Evolutionary conservation across 2,329 filamentous ascomycete species (phyloP).

Genomic region (Arthroderma sp.): DNA sequence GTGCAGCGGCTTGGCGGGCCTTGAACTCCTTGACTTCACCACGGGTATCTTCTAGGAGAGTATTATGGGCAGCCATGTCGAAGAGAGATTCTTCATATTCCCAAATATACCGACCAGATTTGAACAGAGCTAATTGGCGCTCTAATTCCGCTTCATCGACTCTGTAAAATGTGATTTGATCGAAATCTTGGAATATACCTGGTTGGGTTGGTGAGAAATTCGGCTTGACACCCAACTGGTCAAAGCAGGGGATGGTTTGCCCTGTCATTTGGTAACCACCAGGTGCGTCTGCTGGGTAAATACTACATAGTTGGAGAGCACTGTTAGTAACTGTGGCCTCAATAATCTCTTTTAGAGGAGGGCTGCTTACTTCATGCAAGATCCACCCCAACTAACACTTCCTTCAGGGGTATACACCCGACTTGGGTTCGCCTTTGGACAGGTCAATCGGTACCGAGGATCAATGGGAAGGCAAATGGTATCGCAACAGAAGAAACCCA

Average conservation of each 20-base stretch:
- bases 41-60: slow-evolving; percentile 32
- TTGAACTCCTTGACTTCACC: slow-evolving; percentile 37
- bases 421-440: slow-evolving; percentile 44
- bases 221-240: slow-evolving; percentile 39
- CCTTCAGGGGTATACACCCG: slow-evolving; percentile 45
- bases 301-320: slow-evolving; percentile 13
- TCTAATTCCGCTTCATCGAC: slow-evolving; percentile 42
- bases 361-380: slow-evolving; percentile 30
- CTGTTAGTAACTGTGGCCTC: neutral
- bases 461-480: slow-evolving; percentile 41
- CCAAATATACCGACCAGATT: slow-evolving; percentile 40
- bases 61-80: slow-evolving; percentile 44
- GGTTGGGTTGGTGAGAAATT: slow-evolving; percentile 35
- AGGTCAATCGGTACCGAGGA: slow-evolving; percentile 40
- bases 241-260: slow-evolving; percentile 40
- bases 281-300: slow-evolving; percentile 45
- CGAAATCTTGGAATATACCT: slow-evolving; percentile 46
- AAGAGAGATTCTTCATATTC: slow-evolving; percentile 38
- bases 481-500: slow-evolving; percentile 44
- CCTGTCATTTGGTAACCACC: slow-evolving; percentile 45
- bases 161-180: slow-evolving; percentile 42
- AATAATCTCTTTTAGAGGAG: slow-evolving; percentile 2
- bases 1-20: slow-evolving; percentile 33
- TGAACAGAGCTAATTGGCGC: slow-evolving; percentile 34
- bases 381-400: slow-evolving; percentile 43